Conservation (phyloP, 2,329 filamentous ascomycete genomes). For the Remersonia thermophila region DNA sequence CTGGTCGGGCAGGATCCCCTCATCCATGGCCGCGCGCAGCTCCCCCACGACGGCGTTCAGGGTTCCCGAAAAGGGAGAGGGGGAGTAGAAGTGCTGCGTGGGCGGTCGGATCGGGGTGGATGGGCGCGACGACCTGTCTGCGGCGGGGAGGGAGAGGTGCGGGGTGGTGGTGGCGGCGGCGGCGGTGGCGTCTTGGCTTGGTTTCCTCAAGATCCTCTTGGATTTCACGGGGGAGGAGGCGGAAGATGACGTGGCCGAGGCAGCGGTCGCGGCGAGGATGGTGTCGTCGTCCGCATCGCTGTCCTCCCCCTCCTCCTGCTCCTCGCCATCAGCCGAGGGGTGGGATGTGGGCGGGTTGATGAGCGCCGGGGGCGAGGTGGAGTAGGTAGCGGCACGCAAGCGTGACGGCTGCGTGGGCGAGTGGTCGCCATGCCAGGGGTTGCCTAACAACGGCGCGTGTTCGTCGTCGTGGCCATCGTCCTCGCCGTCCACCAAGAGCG, state of each 20-base stretch:
- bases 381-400: slow-evolving; percentile 13
- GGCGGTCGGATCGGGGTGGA: slow-evolving; percentile 17
- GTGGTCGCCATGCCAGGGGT: slow-evolving; percentile 29
- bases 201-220: no score
- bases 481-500: slow-evolving; percentile 7
- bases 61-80: slow-evolving; percentile 47
- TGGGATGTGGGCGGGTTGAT: no score
- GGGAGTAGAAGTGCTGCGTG: slow-evolving; percentile 42
- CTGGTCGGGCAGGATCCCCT: slow-evolving; percentile 22
- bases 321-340: no score
- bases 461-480: slow-evolving; percentile 7
- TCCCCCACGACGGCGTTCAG: slow-evolving; percentile 47
- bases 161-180: slow-evolving; percentile 2
- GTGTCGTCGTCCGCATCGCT: no score
- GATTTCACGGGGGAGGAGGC: no score
- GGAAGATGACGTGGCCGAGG: neutral
- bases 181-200: neutral
- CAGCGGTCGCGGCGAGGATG: slow-evolving; percentile 18
- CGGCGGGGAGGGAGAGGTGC: slow-evolving; percentile 6
- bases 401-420: slow-evolving; percentile 8
- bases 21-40: slow-evolving; percentile 34
- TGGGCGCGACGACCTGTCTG: slow-evolving; percentile 16
- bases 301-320: no score
- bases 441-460: slow-evolving; percentile 28
- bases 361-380: no score